Percentiles rank a stretch among this genome's conserved stretches.
These are phyloP conservation scores for Globisporangium radiosum DNA, from an alignment of 352 stramenopile genomes.

Conservation along the genomic window DNA sequence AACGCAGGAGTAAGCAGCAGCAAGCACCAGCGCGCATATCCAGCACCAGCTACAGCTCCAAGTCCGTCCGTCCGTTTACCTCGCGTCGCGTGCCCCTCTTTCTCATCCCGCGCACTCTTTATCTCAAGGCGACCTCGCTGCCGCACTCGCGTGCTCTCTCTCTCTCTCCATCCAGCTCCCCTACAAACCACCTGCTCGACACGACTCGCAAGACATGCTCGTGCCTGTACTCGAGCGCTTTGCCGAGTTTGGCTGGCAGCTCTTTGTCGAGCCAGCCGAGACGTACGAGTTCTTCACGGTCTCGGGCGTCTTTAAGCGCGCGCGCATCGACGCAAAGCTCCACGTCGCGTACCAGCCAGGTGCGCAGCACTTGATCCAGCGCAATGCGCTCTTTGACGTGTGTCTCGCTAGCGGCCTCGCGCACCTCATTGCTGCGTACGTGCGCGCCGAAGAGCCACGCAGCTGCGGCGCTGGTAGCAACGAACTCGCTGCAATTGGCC, in stretches of 20 bases:
- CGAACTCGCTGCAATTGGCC: neutral
- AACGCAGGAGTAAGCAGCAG: no score
- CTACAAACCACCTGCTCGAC: no score
- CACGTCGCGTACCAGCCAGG: slow-evolving; percentile 17
- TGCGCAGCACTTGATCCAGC: slow-evolving; percentile 42
- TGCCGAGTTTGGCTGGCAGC: slow-evolving; percentile 30
- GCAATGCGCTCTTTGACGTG: slow-evolving; percentile 71
- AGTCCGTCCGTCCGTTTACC: no score
- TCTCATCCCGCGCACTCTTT: no score
- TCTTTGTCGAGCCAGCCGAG: slow-evolving; percentile 73
- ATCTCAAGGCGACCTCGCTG: no score
- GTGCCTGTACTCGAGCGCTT: no score
- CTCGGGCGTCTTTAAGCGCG: slow-evolving; percentile 62
- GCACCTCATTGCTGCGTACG: slow-evolving; percentile 67
- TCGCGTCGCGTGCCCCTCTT: no score
- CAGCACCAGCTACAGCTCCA: no score
- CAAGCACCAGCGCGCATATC: no score
- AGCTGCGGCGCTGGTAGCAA: neutral
- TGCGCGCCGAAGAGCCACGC: slow-evolving; percentile 30
- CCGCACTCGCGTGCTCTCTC: no score
- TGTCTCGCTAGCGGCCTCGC: slow-evolving; percentile 65
- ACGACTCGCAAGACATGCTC: no score
- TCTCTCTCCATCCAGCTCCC: no score
- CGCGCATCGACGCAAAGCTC: slow-evolving; percentile 53
- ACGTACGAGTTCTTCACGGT: slow-evolving; percentile 84